A percentile compares a stretch with the other conserved stretches of the same genome.
Conservation (phyloP, 345 rosid genomes). For the Nasturtium officinale region DNA sequence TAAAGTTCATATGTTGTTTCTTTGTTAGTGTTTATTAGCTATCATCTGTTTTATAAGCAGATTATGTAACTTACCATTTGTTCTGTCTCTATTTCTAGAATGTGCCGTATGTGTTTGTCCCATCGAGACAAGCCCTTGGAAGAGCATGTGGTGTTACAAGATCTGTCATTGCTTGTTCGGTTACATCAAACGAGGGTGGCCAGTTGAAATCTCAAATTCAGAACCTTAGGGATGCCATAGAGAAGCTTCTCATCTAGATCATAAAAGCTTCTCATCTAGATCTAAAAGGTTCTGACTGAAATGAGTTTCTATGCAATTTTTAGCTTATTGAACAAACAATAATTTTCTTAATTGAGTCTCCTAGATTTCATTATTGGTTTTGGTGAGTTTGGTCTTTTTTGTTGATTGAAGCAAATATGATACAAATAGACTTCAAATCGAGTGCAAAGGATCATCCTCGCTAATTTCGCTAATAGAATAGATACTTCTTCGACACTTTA, state of each 20-base stretch:
- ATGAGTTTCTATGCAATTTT: slow-evolving; percentile 21
- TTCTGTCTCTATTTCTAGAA: slow-evolving; percentile 47
- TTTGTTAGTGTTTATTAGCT: background rate
- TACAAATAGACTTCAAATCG: no score
- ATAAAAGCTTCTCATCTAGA: slow-evolving; percentile 87
- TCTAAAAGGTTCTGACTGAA: slow-evolving; percentile 48
- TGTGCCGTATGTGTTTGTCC: slow-evolving; percentile 95
- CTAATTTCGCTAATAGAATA: no score
- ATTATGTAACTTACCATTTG: background rate
- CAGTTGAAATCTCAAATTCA: slow-evolving; percentile 85
- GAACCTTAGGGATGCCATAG: slow-evolving; percentile 91
- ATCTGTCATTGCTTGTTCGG: slow-evolving; percentile 88
- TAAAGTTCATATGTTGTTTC: background rate
- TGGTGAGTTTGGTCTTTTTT: background rate
- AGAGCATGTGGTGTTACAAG: slow-evolving; percentile 97
- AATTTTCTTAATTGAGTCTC: background rate
- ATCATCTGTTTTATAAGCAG: background rate
- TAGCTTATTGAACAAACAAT: background rate
- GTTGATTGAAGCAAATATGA: background rate
- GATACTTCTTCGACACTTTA: no score
- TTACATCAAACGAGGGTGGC: slow-evolving; percentile 85
- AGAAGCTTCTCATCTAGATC: slow-evolving; percentile 88
- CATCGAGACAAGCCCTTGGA: slow-evolving; percentile 90
- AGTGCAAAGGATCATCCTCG: no score
- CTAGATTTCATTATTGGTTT: background rate